Conservation (phyloP, 495 filamentous ascomycete species). For the Penicillium roqueforti region DNA sequence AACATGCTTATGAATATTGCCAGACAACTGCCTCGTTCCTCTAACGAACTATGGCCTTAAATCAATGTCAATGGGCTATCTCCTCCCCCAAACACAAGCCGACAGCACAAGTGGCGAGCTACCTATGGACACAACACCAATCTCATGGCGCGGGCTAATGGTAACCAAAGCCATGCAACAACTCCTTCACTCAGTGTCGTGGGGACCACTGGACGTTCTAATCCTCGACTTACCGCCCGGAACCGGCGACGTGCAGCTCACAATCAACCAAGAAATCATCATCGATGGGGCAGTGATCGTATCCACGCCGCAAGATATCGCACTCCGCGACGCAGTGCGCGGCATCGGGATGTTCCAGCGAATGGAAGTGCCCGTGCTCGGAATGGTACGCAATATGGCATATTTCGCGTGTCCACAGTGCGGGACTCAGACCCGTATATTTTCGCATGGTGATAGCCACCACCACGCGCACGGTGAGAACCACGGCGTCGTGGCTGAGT, state of each 20-base stretch:
- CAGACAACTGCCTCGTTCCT: conserved; percentile 81
- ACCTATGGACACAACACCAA: conserved; percentile 64
- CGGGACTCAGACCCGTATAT: conserved; percentile 68
- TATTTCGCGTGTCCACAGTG: conserved; percentile 81
- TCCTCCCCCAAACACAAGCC: conserved; percentile 51
- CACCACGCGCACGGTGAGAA: conserved; percentile 42
- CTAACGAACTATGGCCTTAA: conserved; percentile 94
- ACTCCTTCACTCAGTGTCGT: conserved; percentile 88
- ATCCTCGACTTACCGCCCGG: conserved; percentile 91
- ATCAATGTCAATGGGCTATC: conserved; percentile 97
- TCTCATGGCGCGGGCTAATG: conserved; percentile 98
- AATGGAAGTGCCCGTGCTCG: conserved; percentile 70
- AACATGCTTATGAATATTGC: not conserved
- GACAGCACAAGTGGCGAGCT: conserved; percentile 20
- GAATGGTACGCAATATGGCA: conserved; percentile 97
- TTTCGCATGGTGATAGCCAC: conserved; percentile 46
- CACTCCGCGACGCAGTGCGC: conserved; percentile 81
- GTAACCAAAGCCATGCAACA: conserved; percentile 97
- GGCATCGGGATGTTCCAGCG: conserved; percentile 90
- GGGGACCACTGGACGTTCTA: conserved; percentile 78
- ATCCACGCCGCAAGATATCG: conserved; percentile 88
- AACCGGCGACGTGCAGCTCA: conserved; percentile 91
- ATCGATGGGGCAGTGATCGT: conserved; percentile 88
- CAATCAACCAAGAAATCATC: conserved; percentile 83
- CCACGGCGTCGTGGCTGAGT: conserved; percentile 51